phyloP scores from a whole-genome alignment of 768 basidiomycete genomes.

The Hygrophorus russula region DNA sequence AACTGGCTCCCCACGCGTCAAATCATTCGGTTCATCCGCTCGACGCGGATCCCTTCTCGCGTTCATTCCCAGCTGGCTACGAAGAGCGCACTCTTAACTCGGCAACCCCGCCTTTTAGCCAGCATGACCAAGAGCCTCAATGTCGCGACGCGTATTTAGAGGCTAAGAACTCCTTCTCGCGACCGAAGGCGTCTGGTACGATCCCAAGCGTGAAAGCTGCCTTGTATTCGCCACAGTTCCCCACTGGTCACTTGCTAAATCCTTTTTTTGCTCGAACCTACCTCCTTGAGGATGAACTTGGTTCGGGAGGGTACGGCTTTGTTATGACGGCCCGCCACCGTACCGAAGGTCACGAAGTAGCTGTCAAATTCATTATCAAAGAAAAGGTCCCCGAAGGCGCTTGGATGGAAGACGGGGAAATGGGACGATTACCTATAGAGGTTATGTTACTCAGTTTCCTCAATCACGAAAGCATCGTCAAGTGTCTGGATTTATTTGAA shows the following conservation, averaged over 20 bases:
- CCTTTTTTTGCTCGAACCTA: slow-evolving; percentile 49
- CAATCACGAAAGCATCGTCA: slow-evolving; percentile 73
- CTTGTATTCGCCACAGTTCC: slow-evolving; percentile 35
- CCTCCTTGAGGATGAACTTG: slow-evolving; percentile 64
- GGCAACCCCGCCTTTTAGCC: not conserved
- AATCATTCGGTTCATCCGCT: not conserved
- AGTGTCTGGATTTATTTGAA: slow-evolving; percentile 76
- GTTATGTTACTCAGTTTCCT: slow-evolving; percentile 64
- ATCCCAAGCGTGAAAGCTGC: slow-evolving; percentile 19
- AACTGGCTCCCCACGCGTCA: not conserved
- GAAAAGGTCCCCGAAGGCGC: slow-evolving; percentile 48
- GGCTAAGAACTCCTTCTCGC: not conserved
- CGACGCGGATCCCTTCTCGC: not conserved
- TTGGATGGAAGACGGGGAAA: slow-evolving; percentile 51
- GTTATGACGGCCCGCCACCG: slow-evolving; percentile 79
- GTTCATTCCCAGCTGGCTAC: not conserved
- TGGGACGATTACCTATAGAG: slow-evolving; percentile 69
- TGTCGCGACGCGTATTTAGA: too few relatives aligned
- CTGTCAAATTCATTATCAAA: slow-evolving; percentile 93
- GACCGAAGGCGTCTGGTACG: not conserved
- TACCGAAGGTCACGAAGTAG: slow-evolving; percentile 54
- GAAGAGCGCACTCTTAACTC: not conserved
- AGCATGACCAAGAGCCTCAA: not conserved
- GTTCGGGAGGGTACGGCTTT: slow-evolving; percentile 90
- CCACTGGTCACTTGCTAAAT: slow-evolving; percentile 47